These are phyloP conservation scores for Austroboletus novae-zelandiae DNA, from an alignment of 1,284 basidiomycete genomes.

Conservation along the genomic window DNA sequence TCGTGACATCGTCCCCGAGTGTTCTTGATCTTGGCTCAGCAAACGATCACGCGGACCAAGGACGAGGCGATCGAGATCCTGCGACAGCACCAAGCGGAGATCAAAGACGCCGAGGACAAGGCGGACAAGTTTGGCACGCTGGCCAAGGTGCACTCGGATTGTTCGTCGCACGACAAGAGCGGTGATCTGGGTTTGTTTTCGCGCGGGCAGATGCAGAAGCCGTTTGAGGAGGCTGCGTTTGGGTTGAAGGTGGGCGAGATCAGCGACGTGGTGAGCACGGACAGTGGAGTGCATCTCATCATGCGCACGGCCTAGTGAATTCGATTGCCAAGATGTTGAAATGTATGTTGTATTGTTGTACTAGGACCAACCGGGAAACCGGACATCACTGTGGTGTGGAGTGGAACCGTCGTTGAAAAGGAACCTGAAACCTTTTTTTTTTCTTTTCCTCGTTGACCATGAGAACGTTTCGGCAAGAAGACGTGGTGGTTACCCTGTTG, in stretches of 20 bases:
- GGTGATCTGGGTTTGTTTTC: constrained; percentile 90
- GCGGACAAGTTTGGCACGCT: constrained; percentile 70
- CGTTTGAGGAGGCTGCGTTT: constrained; percentile 93
- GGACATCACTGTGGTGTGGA: background rate
- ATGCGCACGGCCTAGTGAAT: constrained; percentile 73
- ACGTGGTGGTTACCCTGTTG: constrained; percentile 10
- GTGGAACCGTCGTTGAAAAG: too few species aligned
- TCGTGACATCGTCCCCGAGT: background rate
- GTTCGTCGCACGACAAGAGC: constrained; percentile 75
- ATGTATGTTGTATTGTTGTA: too few species aligned
- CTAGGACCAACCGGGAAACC: too few species aligned
- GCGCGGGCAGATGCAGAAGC: constrained; percentile 93
- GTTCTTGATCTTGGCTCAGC: constrained; percentile 40
- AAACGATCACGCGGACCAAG: constrained; percentile 84
- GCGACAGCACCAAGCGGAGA: constrained; percentile 58
- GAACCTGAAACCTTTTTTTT: too few species aligned
- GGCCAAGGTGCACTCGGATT: constrained; percentile 79
- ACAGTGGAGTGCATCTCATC: constrained; percentile 96
- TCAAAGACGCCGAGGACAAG: constrained; percentile 48
- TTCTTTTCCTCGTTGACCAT: background rate
- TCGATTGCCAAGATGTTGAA: too few species aligned
- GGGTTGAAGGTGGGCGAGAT: constrained; percentile 80
- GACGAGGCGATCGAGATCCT: constrained; percentile 86
- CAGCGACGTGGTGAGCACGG: constrained; percentile 85
- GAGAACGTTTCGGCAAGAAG: constrained; percentile 3